phyloP scores from a whole-genome alignment of 169 alveolate species.

The Babesia bigemina region DNA sequence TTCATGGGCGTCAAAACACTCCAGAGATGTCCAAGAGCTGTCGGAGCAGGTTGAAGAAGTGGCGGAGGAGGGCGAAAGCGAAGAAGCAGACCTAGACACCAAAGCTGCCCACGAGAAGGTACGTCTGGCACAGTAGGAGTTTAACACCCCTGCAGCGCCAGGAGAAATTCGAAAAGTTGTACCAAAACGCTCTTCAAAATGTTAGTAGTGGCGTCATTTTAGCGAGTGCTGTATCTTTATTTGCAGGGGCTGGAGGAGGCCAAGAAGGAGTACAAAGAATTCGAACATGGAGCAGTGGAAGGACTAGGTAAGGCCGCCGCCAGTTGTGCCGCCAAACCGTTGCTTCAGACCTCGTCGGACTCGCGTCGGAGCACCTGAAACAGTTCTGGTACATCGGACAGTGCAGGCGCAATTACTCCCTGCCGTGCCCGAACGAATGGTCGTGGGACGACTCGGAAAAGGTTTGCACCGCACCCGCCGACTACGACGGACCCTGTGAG shows the following conservation, averaged over 20 bases:
- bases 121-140: background rate
- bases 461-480: slow-evolving; percentile 54
- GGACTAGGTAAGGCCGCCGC: slow-evolving; percentile 34
- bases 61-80: slow-evolving; percentile 32
- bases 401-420: slow-evolving; percentile 41
- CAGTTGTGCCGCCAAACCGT: background rate
- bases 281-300: slow-evolving; percentile 37
- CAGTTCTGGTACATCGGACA: slow-evolving; percentile 57
- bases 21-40: slow-evolving; percentile 47
- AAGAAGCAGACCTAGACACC: background rate
- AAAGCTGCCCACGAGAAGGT: slow-evolving; percentile 12
- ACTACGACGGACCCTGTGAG: slow-evolving; percentile 53
- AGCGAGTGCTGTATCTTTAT: background rate
- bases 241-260: slow-evolving; percentile 47
- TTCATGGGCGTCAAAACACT: too few relatives aligned
- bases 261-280: slow-evolving; percentile 9
- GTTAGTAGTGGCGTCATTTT: slow-evolving; percentile 3
- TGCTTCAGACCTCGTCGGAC: slow-evolving; percentile 30
- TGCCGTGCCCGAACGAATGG: slow-evolving; percentile 63
- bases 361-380: slow-evolving; percentile 59
- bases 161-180: slow-evolving; percentile 19
- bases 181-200: slow-evolving; percentile 15
- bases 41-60: slow-evolving; percentile 48
- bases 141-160: background rate
- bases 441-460: slow-evolving; percentile 1